Evolutionary conservation across 2,329 filamentous ascomycete species (phyloP), one percentile per base, ranked within the genome.

Genomic region (Calcarisporium arbuscula): DNA sequence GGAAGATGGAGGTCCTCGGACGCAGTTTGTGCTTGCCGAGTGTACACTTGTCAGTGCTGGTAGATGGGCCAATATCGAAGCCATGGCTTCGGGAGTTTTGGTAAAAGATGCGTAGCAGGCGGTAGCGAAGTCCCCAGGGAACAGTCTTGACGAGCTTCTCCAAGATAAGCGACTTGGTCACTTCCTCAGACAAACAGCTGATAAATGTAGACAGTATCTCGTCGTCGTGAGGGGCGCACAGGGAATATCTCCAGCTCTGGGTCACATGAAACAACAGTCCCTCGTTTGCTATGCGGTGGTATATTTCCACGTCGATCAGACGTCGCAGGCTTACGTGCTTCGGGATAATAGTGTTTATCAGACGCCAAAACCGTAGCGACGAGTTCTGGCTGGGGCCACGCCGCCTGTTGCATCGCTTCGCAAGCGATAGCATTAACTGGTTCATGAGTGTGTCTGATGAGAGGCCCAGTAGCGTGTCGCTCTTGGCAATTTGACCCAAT

Each of bases 41-140:
- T 17, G 19, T 42, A 23, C 36, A 34, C 7, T 23, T 17, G 2
- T 38, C 39, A 5, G n/a, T n/a, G n/a, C n/a, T n/a, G n/a, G n/a
- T 34, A 8, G 20, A 8, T 6, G 33, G 7, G 17, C 53, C 47
- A 6, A 56, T 41, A 19, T 55, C 49, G 6, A 54, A 14, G 5
- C 16, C 16, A n/a, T n/a, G n/a, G n/a, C n/a, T n/a, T 11, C 29
- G 35, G 7, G 36, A 18, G n/a, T 53, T 32, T 11, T 39, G 28
- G 12, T 54, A 14, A 3, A 52, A 22, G 2, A 54, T 36, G 1
- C 45, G 45, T 5, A 55, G 41, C 4, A 56, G 30, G 0, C 45
- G 39, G 16, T 53, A 55, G n/a, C 31, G 20, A 4, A 23, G 19
- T 6, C 11, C 4, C 19, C 14, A 9, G 2, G 21, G n/a, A 28